A percentile compares a stretch with the other conserved stretches of the same genome.
These are phyloP conservation scores for Spergularia azorica DNA, from an alignment of 179 eudicot species.

Conservation along the genomic window DNA sequence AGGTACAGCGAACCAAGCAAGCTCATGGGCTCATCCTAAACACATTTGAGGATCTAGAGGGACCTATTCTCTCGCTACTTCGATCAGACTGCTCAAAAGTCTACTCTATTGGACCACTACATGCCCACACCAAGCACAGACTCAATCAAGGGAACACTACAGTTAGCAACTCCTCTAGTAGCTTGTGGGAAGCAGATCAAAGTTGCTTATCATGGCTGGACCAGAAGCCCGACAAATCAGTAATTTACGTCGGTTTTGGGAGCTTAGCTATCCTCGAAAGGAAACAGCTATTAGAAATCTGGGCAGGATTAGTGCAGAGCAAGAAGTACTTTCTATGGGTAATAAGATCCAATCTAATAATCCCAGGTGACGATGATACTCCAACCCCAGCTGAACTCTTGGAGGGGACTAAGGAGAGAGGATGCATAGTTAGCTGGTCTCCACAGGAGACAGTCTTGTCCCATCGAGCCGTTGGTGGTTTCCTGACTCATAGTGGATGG, in stretches of 20 bases:
- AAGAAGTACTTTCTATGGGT: slow-evolving; percentile 52
- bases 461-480: slow-evolving; percentile 53
- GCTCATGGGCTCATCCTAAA: slow-evolving; percentile 30
- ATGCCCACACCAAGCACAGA: slow-evolving; percentile 32
- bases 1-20: neutral
- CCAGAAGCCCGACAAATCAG: slow-evolving; percentile 45
- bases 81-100: slow-evolving; percentile 20
- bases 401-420: slow-evolving; percentile 54
- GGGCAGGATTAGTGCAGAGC: slow-evolving; percentile 56
- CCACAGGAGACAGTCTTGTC: slow-evolving; percentile 60
- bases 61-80: slow-evolving; percentile 32
- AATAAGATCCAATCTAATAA: slow-evolving; percentile 41
- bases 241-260: slow-evolving; percentile 56
- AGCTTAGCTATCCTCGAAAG: slow-evolving; percentile 34
- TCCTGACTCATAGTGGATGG: slow-evolving; percentile 66
- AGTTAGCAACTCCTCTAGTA: slow-evolving; percentile 19
- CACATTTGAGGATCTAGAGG: slow-evolving; percentile 44
- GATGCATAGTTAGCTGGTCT: slow-evolving; percentile 48
- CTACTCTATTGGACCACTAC: slow-evolving; percentile 47
- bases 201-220: slow-evolving; percentile 57
- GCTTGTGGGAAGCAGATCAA: slow-evolving; percentile 50
- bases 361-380: slow-evolving; percentile 17
- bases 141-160: neutral
- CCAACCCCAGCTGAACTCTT: slow-evolving; percentile 22
- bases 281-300: slow-evolving; percentile 48